phyloP scores from a whole-genome alignment of 148 eudicot genomes.

The Suaeda aralocaspica region DNA sequence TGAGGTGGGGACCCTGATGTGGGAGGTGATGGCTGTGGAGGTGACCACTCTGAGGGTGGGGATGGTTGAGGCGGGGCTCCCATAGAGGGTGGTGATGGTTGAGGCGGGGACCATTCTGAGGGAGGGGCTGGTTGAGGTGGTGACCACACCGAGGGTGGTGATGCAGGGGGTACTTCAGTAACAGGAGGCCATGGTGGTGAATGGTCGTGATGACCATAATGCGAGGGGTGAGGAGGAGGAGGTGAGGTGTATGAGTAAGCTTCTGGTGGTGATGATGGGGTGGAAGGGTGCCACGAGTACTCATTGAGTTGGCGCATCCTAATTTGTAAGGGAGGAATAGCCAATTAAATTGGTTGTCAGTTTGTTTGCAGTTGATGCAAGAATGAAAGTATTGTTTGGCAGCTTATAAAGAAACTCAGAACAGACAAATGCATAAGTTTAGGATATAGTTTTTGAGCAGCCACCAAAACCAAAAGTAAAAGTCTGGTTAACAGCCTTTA shows the following conservation, averaged over 20 bases:
- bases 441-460: no score
- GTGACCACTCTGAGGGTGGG: not conserved
- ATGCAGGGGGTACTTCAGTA: conserved; percentile 20
- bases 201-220: not conserved
- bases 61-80: not conserved
- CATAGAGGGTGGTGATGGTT: conserved; percentile 3
- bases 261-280: no score
- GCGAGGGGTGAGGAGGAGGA: conserved; percentile 15
- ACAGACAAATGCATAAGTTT: not conserved
- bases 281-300: not conserved
- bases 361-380: not conserved
- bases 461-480: no score
- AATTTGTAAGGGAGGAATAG: not conserved
- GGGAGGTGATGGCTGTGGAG: conserved; percentile 30
- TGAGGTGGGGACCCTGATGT: conserved; percentile 4
- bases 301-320: not conserved
- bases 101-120: no score
- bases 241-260: conserved; percentile 11
- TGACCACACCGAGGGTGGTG: conserved; percentile 20
- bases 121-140: conserved; percentile 14
- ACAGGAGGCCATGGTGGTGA: conserved; percentile 13
- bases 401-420: not conserved
- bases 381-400: not conserved
- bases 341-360: no score
- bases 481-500: no score